phyloP scores from a whole-genome alignment of 164 flowering plant species.

The Pachysandra terminalis region DNA sequence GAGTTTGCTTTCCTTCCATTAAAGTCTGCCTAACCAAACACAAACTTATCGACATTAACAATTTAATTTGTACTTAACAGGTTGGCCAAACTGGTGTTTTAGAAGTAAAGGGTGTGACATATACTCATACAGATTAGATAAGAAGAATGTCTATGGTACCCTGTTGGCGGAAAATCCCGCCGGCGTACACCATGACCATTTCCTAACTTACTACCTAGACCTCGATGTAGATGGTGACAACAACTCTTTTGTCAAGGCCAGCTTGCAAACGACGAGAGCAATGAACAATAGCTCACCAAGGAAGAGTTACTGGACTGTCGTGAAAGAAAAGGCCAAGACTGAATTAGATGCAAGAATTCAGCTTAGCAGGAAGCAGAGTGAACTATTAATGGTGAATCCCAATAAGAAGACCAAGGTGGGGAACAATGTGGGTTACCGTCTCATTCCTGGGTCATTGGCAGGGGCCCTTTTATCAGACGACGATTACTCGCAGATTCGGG shows the following conservation, averaged over 20 bases:
- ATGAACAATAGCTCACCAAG: constrained; percentile 33
- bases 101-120: constrained; percentile 48
- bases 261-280: constrained; percentile 23
- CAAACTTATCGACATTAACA: too few relatives aligned
- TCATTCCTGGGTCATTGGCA: constrained; percentile 39
- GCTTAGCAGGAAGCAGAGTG: constrained; percentile 41
- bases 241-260: constrained; percentile 58
- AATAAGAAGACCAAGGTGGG: constrained; percentile 57
- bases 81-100: constrained; percentile 55
- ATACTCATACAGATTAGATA: constrained; percentile 38
- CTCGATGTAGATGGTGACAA: constrained; percentile 58
- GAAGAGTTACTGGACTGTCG: constrained; percentile 65
- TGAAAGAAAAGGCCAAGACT: constrained; percentile 36
- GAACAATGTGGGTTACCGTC: constrained; percentile 54
- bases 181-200: constrained; percentile 66
- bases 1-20: too few relatives aligned
- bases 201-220: constrained; percentile 62
- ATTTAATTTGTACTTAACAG: constrained; percentile 23
- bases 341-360: constrained; percentile 47
- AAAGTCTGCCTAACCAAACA: too few relatives aligned
- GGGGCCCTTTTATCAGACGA: constrained; percentile 48
- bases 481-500: constrained; percentile 67
- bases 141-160: constrained; percentile 41
- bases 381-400: constrained; percentile 47
- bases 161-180: constrained; percentile 49